Evolutionary conservation across 2,329 filamentous ascomycete species (phyloP).

Genomic region (Botrytis cinerea): DNA sequence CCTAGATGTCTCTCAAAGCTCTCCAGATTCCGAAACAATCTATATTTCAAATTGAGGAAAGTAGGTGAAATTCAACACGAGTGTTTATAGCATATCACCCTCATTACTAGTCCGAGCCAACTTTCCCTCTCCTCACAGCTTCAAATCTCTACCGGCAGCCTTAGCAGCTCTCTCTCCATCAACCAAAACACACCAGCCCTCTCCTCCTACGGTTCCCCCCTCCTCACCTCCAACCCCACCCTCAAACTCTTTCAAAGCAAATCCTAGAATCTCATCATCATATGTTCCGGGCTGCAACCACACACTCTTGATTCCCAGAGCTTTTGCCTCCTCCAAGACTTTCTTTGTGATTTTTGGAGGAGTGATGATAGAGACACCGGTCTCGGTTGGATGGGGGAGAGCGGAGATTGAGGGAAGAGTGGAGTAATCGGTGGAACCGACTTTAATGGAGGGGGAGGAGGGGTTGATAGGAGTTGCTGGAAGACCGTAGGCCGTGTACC

Average conservation of each 20-base stretch:
- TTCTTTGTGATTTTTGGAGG: slow-evolving; percentile 75
- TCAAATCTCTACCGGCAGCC: slow-evolving; percentile 50
- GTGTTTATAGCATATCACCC: background rate
- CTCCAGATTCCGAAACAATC: background rate
- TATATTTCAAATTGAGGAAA: too few relatives aligned
- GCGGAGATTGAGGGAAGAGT: slow-evolving; percentile 54
- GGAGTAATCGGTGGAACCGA: slow-evolving; percentile 55
- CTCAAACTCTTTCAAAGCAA: slow-evolving; percentile 68
- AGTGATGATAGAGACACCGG: slow-evolving; percentile 83
- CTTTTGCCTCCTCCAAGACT: slow-evolving; percentile 75
- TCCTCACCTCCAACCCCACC: slow-evolving; percentile 66
- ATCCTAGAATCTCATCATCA: slow-evolving; percentile 72
- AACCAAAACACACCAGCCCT: slow-evolving; percentile 87
- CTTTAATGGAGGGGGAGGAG: slow-evolving; percentile 61
- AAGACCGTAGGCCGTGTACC: slow-evolving; percentile 79
- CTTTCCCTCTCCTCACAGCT: slow-evolving; percentile 29
- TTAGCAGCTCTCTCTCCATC: slow-evolving; percentile 71
- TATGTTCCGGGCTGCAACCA: slow-evolving; percentile 93
- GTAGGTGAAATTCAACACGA: background rate
- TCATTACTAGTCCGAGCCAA: too few relatives aligned
- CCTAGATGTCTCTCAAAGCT: background rate
- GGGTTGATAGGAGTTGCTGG: slow-evolving; percentile 86
- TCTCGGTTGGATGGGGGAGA: slow-evolving; percentile 67
- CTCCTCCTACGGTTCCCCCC: slow-evolving; percentile 60
- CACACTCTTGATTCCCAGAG: slow-evolving; percentile 70